These are phyloP conservation scores for Penicillium longicatenatum DNA, from an alignment of 495 filamentous ascomycete genomes.

Conservation along the genomic window DNA sequence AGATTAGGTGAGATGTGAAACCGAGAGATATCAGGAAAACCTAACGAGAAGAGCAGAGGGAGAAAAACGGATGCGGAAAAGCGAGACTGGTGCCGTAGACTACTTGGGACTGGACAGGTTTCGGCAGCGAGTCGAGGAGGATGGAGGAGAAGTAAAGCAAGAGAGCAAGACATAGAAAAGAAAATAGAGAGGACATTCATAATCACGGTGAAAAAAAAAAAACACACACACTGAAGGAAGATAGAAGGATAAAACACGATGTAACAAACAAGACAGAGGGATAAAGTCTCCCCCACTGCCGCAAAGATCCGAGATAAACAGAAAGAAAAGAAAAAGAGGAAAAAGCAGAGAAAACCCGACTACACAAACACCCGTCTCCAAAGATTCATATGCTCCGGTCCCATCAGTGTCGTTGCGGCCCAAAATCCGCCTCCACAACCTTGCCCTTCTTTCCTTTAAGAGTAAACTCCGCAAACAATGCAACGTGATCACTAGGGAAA, in stretches of 20 bases:
- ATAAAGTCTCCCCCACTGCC: slow-evolving; percentile 29
- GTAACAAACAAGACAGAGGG: slow-evolving; percentile 26
- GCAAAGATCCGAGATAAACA: slow-evolving; percentile 46
- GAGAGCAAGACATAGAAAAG: slow-evolving; percentile 20
- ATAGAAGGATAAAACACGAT: slow-evolving; percentile 18
- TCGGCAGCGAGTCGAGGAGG: slow-evolving; percentile 10
- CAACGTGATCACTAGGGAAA: slow-evolving; percentile 95
- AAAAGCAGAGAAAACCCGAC: slow-evolving; percentile 33
- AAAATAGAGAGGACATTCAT: slow-evolving; percentile 17
- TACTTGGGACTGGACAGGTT: slow-evolving; percentile 21
- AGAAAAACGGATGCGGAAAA: slow-evolving; percentile 17
- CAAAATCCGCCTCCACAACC: slow-evolving; percentile 64
- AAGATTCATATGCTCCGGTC: slow-evolving; percentile 44
- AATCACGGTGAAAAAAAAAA: slow-evolving; percentile 23
- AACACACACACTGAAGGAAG: slow-evolving; percentile 19
- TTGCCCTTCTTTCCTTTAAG: slow-evolving; percentile 91
- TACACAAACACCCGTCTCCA: slow-evolving; percentile 47
- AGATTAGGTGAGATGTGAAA: slow-evolving; percentile 38
- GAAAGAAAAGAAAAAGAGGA: slow-evolving; percentile 18
- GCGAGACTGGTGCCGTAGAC: slow-evolving; percentile 24
- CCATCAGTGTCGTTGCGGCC: slow-evolving; percentile 55
- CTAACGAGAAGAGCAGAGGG: slow-evolving; percentile 21
- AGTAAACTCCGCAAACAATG: slow-evolving; percentile 87
- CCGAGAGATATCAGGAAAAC: slow-evolving; percentile 29
- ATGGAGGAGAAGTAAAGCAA: slow-evolving; percentile 20